Evolutionary conservation across 2,329 filamentous ascomycete genomes (phyloP), one percentile per base, ranked within the genome.

Genomic region (Fusarium graminum): DNA sequence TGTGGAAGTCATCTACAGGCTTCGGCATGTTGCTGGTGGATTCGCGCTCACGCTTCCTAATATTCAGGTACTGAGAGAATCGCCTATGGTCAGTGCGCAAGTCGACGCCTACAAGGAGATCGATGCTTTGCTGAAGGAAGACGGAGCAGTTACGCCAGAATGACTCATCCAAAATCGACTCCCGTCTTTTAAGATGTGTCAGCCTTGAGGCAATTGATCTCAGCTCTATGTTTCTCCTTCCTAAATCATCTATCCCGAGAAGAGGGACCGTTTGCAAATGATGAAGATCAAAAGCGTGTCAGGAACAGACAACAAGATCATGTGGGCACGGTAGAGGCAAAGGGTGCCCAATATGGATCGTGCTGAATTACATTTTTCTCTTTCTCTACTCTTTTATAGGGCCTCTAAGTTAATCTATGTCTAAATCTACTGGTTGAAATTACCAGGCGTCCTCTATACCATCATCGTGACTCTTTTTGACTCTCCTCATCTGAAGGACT

Each of bases 401-500:
- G n/a, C n/a, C n/a, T n/a, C n/a, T n/a, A n/a, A n/a, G n/a, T n/a
- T n/a, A n/a, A n/a, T n/a, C n/a, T n/a, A 17, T n/a, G 7, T 58
- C 59, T 59, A 58, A 25, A 0, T 6, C n/a, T 4, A 19, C n/a
- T 44, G 29, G 4, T 11, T 12, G 22, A 2, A 3, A 40, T 51
- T 6, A 22, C 6, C 1, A 5, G 3, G 2, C 7, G 0, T 7
- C 2, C 0, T 16, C 10, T 36, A 52, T n/a, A n/a, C n/a, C n/a
- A n/a, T n/a, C n/a, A n/a, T 16, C 42, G 22, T 13, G 19, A 49
- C 1, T 49, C 56, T 34, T 53, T 53, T n/a, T 55, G 55, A 0
- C 58, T 71, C 50, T 71, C 69, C 32, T 71, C 69, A 16, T 71
- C 69, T 0, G 64, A 61, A 10, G 41, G 36, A 14, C 28, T 46